phyloP scores from a whole-genome alignment of 169 alveolate genomes.

The Theileria parva region DNA sequence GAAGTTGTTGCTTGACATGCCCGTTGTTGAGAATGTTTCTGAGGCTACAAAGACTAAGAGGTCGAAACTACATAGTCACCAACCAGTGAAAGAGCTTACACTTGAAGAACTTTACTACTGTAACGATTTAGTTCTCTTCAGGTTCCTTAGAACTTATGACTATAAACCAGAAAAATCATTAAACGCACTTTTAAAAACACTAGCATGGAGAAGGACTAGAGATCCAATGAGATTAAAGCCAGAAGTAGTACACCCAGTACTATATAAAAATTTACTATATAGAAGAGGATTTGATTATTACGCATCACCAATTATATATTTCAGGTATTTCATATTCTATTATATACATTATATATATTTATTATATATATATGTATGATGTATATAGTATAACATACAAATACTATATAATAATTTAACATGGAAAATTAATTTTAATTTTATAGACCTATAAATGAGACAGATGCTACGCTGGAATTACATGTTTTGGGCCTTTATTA shows the following conservation, averaged over 20 bases:
- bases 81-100: constrained; percentile 49
- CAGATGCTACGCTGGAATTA: constrained; percentile 23
- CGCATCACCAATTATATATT: constrained; percentile 50
- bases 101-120: constrained; percentile 49
- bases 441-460: constrained; percentile 37
- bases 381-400: background rate
- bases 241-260: constrained; percentile 13
- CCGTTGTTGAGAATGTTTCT: background rate
- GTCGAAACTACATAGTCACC: constrained; percentile 51
- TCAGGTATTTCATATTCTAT: constrained; percentile 17
- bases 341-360: background rate
- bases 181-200: constrained; percentile 37
- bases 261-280: constrained; percentile 46
- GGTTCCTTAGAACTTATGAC: constrained; percentile 47
- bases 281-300: constrained; percentile 56
- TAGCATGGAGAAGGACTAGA: constrained; percentile 53
- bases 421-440: background rate
- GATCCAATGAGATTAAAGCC: constrained; percentile 20
- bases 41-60: constrained; percentile 31
- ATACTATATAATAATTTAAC: background rate
- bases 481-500: constrained; percentile 45
- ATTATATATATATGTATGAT: background rate
- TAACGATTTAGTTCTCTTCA: constrained; percentile 38
- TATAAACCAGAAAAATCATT: constrained; percentile 45
- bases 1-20: constrained; percentile 29